These are phyloP conservation scores for Xylaria sp. DNA, from an alignment of 2,329 filamentous ascomycete genomes.

Conservation along the genomic window DNA sequence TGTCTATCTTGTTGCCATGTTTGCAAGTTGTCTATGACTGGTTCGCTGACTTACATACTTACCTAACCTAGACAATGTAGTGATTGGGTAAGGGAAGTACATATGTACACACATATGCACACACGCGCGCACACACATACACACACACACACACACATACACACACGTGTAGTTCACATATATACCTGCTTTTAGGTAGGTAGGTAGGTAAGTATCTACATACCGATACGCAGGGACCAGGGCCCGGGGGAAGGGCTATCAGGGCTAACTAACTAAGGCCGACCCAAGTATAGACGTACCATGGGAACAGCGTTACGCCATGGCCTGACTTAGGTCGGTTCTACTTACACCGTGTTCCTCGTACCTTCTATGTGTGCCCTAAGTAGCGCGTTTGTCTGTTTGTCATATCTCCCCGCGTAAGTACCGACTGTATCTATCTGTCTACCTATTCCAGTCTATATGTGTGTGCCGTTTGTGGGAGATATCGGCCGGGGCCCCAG, in stretches of 20 bases:
- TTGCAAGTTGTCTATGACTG: not conserved
- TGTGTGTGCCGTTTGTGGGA: conserved; percentile 1
- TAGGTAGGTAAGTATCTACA: not conserved
- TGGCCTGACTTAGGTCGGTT: conserved; percentile 7
- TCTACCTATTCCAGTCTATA: not conserved
- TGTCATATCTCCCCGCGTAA: not conserved
- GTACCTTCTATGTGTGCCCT: conserved; percentile 10
- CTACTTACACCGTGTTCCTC: conserved; percentile 12
- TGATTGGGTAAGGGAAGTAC: not conserved
- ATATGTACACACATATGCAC: conserved; percentile 4
- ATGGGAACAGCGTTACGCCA: not conserved
- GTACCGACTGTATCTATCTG: not conserved
- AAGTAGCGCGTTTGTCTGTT: conserved; percentile 4
- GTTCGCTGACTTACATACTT: not conserved
- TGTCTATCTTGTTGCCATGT: not conserved
- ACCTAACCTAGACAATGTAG: conserved; percentile 5
- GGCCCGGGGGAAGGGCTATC: conserved; percentile 8
- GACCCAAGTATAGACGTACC: conserved; percentile 8
- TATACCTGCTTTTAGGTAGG: not conserved
- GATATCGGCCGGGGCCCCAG: conserved; percentile 3
- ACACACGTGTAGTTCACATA: not conserved
- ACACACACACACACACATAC: not conserved
- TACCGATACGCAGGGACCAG: conserved; percentile 7
- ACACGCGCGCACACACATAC: not conserved
- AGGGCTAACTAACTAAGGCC: not conserved